Base-by-base conservation (phyloP, 2,329 filamentous ascomycete genomes). In the Orbilia blumenaviensis region DNA sequence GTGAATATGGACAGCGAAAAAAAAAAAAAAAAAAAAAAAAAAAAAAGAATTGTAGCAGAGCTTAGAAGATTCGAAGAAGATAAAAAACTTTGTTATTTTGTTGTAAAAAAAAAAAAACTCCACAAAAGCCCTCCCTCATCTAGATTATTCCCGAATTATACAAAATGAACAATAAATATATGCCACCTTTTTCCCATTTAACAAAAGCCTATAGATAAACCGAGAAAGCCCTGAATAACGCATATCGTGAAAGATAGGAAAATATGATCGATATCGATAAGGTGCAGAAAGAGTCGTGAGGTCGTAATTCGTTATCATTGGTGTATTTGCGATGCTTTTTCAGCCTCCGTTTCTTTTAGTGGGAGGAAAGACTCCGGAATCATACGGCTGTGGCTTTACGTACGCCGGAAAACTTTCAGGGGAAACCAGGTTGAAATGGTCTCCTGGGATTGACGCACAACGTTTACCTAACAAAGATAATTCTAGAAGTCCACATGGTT, bases 401-500 rank as follows among this genome's bases (percentile, higher is more conserved):
- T 16, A 54, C 12, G 27, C 27, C 62, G 8, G 36, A 36, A 32
- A 27, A 23, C 18, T 66, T 44, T 23, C 18, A 29, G 23, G 23
- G 32, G 32, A 25, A 23, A 42, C 29, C 18, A 23, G n/a, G 14
- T 46, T 25, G 16, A 27, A 23, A n/a, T n/a, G n/a, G n/a, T n/a
- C n/a, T n/a, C n/a, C n/a, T n/a, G n/a, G n/a, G n/a, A n/a, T n/a
- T n/a, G n/a, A n/a, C n/a, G 32, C 16, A 2, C 5, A 62, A 21
- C 7, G 36, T 21, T 64, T 48, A 75, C 44, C 71, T 56, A 18
- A 75, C 41, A 36, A 75, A 75, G 46, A 68, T 75, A 27, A 75
- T 64, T 34, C 58, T 56, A 3, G 71, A 75, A 10, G 71, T 75
- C 71, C 71, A 75, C 62, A 75, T 67, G 9, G 56, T 75, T 48